Evolutionary conservation across 2,329 filamentous ascomycete genomes (phyloP).

Genomic region (Claviceps arundinis): DNA sequence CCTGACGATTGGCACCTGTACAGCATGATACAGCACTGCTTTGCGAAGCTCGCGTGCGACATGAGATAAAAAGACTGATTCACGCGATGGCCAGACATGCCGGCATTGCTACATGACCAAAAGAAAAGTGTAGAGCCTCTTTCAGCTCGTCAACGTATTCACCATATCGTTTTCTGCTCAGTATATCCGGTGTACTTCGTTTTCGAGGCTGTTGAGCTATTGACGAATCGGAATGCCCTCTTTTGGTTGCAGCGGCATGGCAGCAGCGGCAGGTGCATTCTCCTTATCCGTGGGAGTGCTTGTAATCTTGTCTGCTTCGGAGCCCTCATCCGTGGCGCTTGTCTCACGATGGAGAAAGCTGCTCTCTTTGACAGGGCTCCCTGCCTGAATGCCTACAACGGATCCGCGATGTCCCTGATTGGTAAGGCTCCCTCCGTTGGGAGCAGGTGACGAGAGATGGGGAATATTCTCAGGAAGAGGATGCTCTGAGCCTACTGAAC

Average conservation of each 20-base stretch:
- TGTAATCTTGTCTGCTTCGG: conserved; percentile 13
- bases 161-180: background rate
- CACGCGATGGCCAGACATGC: background rate
- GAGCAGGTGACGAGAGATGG: conserved; percentile 60
- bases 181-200: background rate
- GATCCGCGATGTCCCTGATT: conserved; percentile 26
- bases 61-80: background rate
- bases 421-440: conserved; percentile 18
- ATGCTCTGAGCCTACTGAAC: conserved; percentile 86
- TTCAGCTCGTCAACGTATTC: background rate
- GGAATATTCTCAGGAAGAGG: conserved; percentile 92
- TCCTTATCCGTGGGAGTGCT: conserved; percentile 19
- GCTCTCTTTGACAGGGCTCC: conserved; percentile 81
- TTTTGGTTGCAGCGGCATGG: conserved; percentile 11
- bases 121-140: background rate
- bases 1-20: conserved; percentile 1
- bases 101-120: background rate
- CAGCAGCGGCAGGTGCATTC: conserved; percentile 22
- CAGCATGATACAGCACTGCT: conserved; percentile 5
- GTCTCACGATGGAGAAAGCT: conserved; percentile 77
- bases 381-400: conserved; percentile 40
- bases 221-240: conserved; percentile 50
- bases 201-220: conserved; percentile 21
- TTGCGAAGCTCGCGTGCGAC: conserved; percentile 1
- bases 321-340: conserved; percentile 40